A percentile compares a stretch with the other conserved stretches of the same genome.
phyloP scores from a whole-genome alignment of 345 rosid species.

The Arabidopsis suecica region DNA sequence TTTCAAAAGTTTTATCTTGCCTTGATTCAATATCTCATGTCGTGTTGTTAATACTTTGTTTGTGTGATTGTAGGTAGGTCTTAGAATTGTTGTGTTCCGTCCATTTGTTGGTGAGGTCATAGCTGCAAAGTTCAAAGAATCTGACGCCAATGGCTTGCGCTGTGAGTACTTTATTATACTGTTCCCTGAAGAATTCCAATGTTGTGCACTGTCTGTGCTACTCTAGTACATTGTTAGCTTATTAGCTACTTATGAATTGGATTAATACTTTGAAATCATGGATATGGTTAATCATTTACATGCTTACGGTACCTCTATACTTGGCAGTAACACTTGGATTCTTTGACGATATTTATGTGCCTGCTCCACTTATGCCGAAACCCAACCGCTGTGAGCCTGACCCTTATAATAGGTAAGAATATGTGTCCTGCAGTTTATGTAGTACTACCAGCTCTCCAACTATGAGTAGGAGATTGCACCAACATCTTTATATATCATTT shows the following conservation, averaged over 20 bases:
- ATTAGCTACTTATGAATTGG: neutral
- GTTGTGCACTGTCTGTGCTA: constrained; percentile 7
- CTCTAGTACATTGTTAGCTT: neutral
- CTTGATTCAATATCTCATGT: neutral
- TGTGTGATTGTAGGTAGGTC: constrained; percentile 57
- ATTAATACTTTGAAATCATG: constrained; percentile 12
- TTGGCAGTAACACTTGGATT: constrained; percentile 90
- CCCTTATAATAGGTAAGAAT: constrained; percentile 57
- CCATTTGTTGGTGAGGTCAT: constrained; percentile 91
- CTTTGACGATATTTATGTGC: constrained; percentile 81
- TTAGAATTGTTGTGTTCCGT: constrained; percentile 79
- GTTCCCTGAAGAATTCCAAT: neutral
- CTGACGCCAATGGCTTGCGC: constrained; percentile 68
- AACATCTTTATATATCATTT: constrained; percentile 2
- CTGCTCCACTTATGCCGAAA: constrained; percentile 59
- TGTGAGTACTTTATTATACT: constrained; percentile 56
- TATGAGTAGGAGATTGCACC: constrained; percentile 15
- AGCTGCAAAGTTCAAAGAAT: constrained; percentile 75
- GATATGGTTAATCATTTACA: neutral
- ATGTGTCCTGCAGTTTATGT: neutral
- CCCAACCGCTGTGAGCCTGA: constrained; percentile 59
- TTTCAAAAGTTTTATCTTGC: neutral
- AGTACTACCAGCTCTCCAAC: neutral
- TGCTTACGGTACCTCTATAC: constrained; percentile 26
- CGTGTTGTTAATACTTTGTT: neutral